Base-by-base conservation (phyloP, 2,329 filamentous ascomycete species). In the Exophiala viscosa region DNA sequence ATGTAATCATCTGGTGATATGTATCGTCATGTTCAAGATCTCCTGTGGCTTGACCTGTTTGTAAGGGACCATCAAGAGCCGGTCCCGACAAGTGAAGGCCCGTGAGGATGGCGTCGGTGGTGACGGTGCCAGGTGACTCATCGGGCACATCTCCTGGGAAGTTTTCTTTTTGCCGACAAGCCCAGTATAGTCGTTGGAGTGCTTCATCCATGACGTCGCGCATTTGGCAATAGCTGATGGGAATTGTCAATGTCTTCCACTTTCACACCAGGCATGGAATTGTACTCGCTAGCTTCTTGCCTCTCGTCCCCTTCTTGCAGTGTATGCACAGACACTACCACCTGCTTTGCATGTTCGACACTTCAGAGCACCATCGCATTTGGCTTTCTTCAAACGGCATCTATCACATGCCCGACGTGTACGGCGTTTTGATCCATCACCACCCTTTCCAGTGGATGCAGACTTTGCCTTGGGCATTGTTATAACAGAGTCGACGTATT, bases 391-490 rank as follows among this genome's bases (percentile, higher is more conserved):
- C 9, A 40, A n/a, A 5, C 38, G n/a, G n/a, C 38, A 40, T 2
- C 38, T 2, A 17, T 40, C 38, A 20, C 38, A 40, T 5, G 38
- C 38, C 15, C 38, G 38, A 18, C 10, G 38, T 2, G 38, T 40
- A 9, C 38, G 38, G 32, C 48, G 35, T 15, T 41, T 49, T 5
- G 17, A 20, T 34, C 39, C 28, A 20, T 20, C 33, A 18, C 39
- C 47, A 18, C 17, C 43, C 15, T 48, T 36, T 31, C 32, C 13
- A 20, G 4, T 11, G 31, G 17, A 8, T 23, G 3, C 20, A 11
- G 40, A 42, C 20, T 33, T 50, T 9, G 4, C 43, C 15, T 36
- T 48, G 14, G 44, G 36, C 32, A 47, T 47, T 14, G 11, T 20
- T 5, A 11, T 1, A 11, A 45, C 13, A 15, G 17, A n/a, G 31